Percentiles rank a stretch among this genome's conserved stretches.
Conservation (phyloP, 1,284 basidiomycete species). For the Coniferiporia sulphurascens region DNA sequence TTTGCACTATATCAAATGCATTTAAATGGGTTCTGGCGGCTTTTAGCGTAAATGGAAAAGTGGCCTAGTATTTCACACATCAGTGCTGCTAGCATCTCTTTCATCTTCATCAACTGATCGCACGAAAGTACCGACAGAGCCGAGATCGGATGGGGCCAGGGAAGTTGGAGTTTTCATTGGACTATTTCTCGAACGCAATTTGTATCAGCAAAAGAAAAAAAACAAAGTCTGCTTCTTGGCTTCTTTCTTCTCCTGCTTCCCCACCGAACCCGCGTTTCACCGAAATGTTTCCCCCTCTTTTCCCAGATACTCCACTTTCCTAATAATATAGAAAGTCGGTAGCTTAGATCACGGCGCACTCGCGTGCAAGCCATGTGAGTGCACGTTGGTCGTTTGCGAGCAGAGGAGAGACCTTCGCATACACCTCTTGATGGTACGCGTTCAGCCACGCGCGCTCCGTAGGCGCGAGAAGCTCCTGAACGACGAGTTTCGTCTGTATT, state of each 20-base stretch:
- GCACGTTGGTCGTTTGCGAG: constrained; percentile 70
- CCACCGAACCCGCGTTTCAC: background rate
- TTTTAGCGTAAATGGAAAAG: too few relatives aligned
- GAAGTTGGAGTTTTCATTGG: too few relatives aligned
- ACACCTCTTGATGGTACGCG: constrained; percentile 76
- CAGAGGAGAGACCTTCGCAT: constrained; percentile 72
- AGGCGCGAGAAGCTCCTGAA: constrained; percentile 55
- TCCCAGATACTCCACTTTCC: background rate
- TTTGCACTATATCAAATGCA: background rate
- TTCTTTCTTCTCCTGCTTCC: background rate
- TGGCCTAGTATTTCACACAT: too few relatives aligned
- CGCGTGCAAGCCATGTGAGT: constrained; percentile 72
- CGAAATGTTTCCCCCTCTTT: background rate
- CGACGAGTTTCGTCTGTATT: constrained; percentile 83
- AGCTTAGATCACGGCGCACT: constrained; percentile 40
- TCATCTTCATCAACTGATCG: background rate
- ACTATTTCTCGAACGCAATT: too few relatives aligned
- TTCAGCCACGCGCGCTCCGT: constrained; percentile 83
- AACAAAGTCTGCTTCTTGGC: background rate
- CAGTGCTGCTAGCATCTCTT: background rate
- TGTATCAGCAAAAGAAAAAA: background rate
- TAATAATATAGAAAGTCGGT: background rate
- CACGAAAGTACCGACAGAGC: background rate
- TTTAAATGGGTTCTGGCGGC: background rate
- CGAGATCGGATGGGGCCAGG: too few relatives aligned